Percentiles rank a stretch among this genome's conserved stretches.
Evolutionary conservation across 2,329 filamentous ascomycete genomes (phyloP).

Genomic region (Sarocladium brachiariae): DNA sequence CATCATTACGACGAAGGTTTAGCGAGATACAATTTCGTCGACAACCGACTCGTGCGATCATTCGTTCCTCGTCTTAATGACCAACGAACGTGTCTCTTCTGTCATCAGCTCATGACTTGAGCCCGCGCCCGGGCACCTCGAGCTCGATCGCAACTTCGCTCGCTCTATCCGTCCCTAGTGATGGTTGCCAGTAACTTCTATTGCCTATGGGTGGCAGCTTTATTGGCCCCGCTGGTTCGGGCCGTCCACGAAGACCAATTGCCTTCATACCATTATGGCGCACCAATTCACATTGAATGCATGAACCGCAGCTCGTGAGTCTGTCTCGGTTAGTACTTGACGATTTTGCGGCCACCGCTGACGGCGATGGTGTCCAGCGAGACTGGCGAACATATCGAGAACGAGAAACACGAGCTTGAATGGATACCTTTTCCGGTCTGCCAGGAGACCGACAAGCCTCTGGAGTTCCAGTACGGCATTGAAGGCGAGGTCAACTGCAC

Average conservation of each 20-base stretch:
- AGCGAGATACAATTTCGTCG: not conserved
- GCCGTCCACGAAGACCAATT: constrained; percentile 35
- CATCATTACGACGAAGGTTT: not conserved
- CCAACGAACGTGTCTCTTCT: not conserved
- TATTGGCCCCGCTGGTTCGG: constrained; percentile 19
- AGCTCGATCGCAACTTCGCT: not conserved
- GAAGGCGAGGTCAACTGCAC: constrained; percentile 81
- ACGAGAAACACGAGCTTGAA: constrained; percentile 73
- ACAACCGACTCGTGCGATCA: not conserved
- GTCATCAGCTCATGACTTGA: not conserved
- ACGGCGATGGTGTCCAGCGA: constrained; percentile 48
- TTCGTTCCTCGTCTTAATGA: not conserved
- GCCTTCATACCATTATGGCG: constrained; percentile 60
- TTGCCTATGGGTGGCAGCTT: constrained; percentile 16
- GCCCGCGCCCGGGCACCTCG: not conserved
- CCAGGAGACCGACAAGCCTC: constrained; percentile 75
- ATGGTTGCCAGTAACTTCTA: constrained; percentile 11
- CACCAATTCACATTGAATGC: constrained; percentile 63
- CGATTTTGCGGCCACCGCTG: not conserved
- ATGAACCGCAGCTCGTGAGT: constrained; percentile 67
- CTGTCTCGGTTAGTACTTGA: not conserved
- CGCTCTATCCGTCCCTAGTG: not conserved
- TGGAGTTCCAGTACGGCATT: constrained; percentile 81
- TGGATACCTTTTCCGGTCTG: constrained; percentile 88
- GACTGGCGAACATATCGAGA: constrained; percentile 83